Evolutionary conservation across 257 asterid species (phyloP).

Genomic region (Datura wrightii): DNA sequence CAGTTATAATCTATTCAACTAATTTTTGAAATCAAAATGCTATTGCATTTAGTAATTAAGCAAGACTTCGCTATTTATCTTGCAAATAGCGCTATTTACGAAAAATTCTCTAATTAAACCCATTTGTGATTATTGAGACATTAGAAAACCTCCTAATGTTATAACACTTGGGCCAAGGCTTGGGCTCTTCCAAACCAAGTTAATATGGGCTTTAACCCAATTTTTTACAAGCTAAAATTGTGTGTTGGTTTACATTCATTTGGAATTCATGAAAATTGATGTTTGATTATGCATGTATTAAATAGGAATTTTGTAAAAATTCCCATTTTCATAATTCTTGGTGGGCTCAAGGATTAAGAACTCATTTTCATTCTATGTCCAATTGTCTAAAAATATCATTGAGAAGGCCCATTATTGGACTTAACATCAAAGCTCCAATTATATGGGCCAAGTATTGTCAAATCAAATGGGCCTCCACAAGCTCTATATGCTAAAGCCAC

Average conservation of each 20-base stretch:
- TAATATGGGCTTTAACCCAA: not conserved
- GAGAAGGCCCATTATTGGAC: not conserved
- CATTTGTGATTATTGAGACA: no score
- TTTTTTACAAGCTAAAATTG: not conserved
- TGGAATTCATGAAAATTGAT: not conserved
- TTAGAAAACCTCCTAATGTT: not conserved
- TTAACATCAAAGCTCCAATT: not conserved
- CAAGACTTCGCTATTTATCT: no score
- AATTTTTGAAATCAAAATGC: no score
- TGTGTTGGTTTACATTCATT: not conserved
- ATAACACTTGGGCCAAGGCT: no score
- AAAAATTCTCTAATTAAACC: no score
- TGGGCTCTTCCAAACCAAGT: not conserved
- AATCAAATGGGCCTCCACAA: constrained; percentile 24
- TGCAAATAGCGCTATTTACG: no score
- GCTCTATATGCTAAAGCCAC: not conserved
- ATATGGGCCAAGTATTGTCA: not conserved
- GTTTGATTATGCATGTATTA: no score
- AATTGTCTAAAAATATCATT: not conserved
- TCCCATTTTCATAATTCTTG: no score
- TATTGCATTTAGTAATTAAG: no score
- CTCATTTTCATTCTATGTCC: not conserved
- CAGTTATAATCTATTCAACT: no score
- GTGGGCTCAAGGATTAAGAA: not conserved
- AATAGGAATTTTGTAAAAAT: not conserved